Base-by-base conservation (phyloP, 805 yeast genomes). In the Huiozyma naganishii region DNA sequence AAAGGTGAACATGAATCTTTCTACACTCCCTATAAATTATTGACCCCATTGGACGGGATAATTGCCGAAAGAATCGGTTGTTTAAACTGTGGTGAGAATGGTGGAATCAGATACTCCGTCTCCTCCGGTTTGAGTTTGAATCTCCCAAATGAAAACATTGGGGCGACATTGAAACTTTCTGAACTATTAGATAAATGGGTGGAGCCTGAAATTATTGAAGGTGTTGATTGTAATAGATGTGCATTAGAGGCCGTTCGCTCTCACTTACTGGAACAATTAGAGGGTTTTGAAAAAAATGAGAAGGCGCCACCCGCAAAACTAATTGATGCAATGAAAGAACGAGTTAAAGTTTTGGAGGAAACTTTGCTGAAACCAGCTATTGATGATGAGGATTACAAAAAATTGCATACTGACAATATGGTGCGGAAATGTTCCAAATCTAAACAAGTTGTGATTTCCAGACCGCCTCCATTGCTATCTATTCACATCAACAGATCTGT, bases 181-280 rank as follows among this genome's bases (percentile, higher is more conserved):
- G 77, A 73, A 12, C 67, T 84, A 42, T 61, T 85, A 48, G 67
- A 72, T 39, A 76, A 78, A 37, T 85, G 88, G 86, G 76, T 71
- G 6, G 72, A 76, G 45, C 85, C 89, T 35, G 98, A 90, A 58
- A 76, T 83, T 23, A 88, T 90, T 46, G 89, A 86, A 51, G 95
- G 88, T 39, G 98, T 90, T 33, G 90, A 88, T 62, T 90, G 98
- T 68, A 87, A 89, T 57, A 72, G 97, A 54, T 90, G 97, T 68
- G 90, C 94, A 3, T 69, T 90, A 51, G 61, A 62, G 29, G 79
- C 79, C 46, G 80, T 84, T 9, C 65, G 63, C 41, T 71, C 69
- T n/a, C 77, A 72, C 48, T 62, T 81, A 32, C 41, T 52, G 13
- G 67, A 61, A 11, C 72, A 73, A 48, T 44, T 65, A 33, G 44